Base-by-base conservation (phyloP, 225 moss, liverwort and hornwort genomes). In the Neckera pumila region DNA sequence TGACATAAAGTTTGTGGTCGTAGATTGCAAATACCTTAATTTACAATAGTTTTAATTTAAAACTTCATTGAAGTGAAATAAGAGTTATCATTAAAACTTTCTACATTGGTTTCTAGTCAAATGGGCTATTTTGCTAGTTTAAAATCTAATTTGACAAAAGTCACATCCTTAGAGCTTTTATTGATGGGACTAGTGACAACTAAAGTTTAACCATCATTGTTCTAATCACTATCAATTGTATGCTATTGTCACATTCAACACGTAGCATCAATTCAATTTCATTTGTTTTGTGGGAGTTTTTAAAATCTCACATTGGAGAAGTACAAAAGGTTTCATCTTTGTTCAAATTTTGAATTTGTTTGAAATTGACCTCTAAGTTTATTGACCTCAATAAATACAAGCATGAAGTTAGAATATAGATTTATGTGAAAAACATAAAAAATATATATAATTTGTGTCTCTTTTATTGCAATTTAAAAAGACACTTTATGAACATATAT, bases 51-150 rank as follows among this genome's bases (percentile, higher is more conserved):
- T 27, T 40, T 26, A 17, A 28, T 58, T 18, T 17, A 27, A 1
- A 26, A 58, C 38, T 38, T 38, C 4, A 38, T 79, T 27, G 10
- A 57, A 78, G 26, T 79, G 2, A 38, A 27, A 7, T 11, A 49
- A 49, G 7, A 31, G 7, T 70, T 40, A 4, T 12, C 31, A 31
- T 11, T 74, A 31, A 19, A 20, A 19, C 7, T 22, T 9, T 34
- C 3, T 53, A 6, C 34, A 53, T 4, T 34, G 9, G 0, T 20
- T 60, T 42, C 0, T 80, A 40, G 3, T 11, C 0, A 43, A 27
- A 21, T 10, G 10, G 43, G 3, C 43, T 9, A 58, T 3, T 60
- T 2, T 0, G 31, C 9, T 31, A 31, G 13, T 45, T 61, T 22
- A 10, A 15, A 33, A 33, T 42, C 7, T 43, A 33, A 43, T 43